Evolutionary conservation across 768 basidiomycete genomes (phyloP), one percentile per base, ranked within the genome.

Genomic region (Strobilomyces echinocephalus): DNA sequence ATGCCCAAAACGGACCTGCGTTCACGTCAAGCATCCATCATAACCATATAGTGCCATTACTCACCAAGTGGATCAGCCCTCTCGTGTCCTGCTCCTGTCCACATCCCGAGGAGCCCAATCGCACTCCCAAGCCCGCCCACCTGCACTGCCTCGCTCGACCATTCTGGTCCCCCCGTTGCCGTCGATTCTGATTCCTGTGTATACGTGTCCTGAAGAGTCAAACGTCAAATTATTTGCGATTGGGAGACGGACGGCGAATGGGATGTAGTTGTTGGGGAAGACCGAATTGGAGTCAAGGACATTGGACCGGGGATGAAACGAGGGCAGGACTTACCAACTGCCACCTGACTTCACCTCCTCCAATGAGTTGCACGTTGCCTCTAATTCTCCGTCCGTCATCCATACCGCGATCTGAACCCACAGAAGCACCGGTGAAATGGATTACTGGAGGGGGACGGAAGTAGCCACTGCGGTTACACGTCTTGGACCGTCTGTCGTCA

Each of bases 121-220:
- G 74, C 75, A n/a, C 79, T 79, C 7, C 79, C 80, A 15, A 79
- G 66, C 2, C 75, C 76, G 12, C 83, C 83, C 11, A 83, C 63
- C 54, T 84, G 82, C 0, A 84, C 68, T n/a, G 74, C 79, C 55
- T 84, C 82, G 12, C 73, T 76, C 2, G 70, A 66, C 82, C 82
- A 84, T 55, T 80, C 75, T 0, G 75, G 69, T 5, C 54, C 54
- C 18, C 63, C 60, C 16, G 73, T 65, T 11, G 69, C 69, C 0
- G 66, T 49, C 15, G 68, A 55, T 20, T 57, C 64, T 5, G 74
- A 72, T 1, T 64, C 70, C 71, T 77, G 59, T 15, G 39, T 41
- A 20, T 47, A 50, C 2, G 62, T 64, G 30, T 66, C 57, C 61
- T 63, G 35, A 2, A 50, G 6, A 15, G 45, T 51, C 33, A 46